Conservation (phyloP, 768 basidiomycete species). For the Neoboletus brunneissimus region DNA sequence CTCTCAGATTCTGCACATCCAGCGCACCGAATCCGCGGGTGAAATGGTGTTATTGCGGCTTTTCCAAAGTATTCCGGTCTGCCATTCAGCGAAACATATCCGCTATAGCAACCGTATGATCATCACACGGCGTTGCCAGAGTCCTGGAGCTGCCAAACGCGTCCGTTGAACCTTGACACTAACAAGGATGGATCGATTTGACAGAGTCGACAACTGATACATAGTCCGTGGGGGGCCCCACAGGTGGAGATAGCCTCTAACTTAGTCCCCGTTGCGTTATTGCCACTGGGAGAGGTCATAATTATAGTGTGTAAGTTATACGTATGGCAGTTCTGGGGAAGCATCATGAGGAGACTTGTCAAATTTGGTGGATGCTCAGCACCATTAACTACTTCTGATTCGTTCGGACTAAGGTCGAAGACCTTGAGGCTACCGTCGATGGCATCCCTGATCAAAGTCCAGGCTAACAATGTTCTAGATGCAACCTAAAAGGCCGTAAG, state of each 20-base stretch:
- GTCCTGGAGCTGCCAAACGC: background rate
- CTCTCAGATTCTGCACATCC: background rate
- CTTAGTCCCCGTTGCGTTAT: background rate
- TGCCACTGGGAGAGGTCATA: background rate
- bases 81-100: background rate
- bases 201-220: background rate
- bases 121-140: conserved; percentile 2
- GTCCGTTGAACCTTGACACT: background rate
- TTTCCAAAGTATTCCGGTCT: background rate
- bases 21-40: conserved; percentile 5
- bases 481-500: conserved; percentile 7
- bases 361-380: background rate
- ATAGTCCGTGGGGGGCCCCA: background rate
- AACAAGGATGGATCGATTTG: background rate
- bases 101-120: background rate
- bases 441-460: conserved; percentile 14
- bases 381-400: background rate
- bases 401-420: background rate
- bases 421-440: conserved; percentile 8
- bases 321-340: background rate
- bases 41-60: conserved; percentile 8
- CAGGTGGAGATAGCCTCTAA: background rate
- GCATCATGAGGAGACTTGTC: background rate
- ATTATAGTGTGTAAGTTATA: background rate
- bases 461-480: conserved; percentile 1